Conservation (phyloP, 768 basidiomycete genomes). For the Cystobasidium tubakii region DNA sequence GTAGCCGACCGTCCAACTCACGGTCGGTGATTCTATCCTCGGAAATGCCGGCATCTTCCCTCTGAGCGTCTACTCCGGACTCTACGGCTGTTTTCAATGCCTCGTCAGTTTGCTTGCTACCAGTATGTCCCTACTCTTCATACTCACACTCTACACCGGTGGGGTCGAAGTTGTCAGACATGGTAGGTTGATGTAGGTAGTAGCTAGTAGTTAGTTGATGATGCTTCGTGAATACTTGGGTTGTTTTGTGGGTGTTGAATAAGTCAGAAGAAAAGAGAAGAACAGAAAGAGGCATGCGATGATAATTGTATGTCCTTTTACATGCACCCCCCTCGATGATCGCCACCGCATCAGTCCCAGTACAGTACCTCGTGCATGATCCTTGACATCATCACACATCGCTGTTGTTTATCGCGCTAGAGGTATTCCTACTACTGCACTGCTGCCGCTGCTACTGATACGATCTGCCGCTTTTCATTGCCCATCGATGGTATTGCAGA, state of each 20-base stretch:
- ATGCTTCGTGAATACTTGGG: no score
- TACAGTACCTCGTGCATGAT: no score
- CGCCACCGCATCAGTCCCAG: not conserved
- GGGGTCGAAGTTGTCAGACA: not conserved
- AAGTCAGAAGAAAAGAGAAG: not conserved
- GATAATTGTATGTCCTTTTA: no score
- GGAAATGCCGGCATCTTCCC: slow-evolving; percentile 21
- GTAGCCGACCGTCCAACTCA: not conserved
- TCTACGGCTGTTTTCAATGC: not conserved
- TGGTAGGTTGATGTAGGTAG: not conserved
- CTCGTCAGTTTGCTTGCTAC: no score
- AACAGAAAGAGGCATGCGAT: not conserved
- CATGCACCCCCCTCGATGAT: not conserved
- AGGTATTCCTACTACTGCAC: no score
- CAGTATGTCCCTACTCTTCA: no score
- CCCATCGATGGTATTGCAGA: not conserved
- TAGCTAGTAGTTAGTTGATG: not conserved
- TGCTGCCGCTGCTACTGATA: not conserved
- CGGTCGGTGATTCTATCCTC: slow-evolving; percentile 14
- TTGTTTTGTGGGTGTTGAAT: not conserved
- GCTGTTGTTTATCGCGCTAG: no score
- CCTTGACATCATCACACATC: no score
- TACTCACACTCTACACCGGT: slow-evolving; percentile 1
- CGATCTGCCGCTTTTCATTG: not conserved
- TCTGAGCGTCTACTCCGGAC: slow-evolving; percentile 4